A percentile compares a stretch with the other conserved stretches of the same genome.
Conservation (phyloP, 176 grass and related monocot species). For the Oryza coarctata region DNA sequence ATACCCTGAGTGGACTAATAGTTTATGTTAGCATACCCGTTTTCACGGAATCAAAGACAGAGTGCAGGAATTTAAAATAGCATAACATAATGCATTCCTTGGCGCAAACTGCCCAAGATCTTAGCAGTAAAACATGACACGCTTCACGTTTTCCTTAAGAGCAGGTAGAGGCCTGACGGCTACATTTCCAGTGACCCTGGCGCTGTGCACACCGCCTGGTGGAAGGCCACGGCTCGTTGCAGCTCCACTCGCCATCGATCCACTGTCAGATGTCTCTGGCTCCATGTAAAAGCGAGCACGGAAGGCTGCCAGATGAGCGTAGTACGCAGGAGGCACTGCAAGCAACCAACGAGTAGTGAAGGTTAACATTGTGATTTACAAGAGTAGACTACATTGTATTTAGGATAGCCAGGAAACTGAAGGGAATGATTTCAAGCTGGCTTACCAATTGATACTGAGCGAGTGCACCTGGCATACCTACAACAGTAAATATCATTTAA, state of each 20-base stretch:
- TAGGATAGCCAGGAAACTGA: not conserved
- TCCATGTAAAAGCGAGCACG: slow-evolving; percentile 92
- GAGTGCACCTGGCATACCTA: slow-evolving; percentile 87
- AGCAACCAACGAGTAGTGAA: not conserved
- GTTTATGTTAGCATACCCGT: not conserved
- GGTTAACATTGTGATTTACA: not conserved
- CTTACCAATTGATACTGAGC: slow-evolving; percentile 88
- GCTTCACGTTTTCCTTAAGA: slow-evolving; percentile 85
- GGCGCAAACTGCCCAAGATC: not conserved
- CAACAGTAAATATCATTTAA: slow-evolving; percentile 23
- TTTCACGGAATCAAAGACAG: not conserved
- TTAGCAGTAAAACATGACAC: slow-evolving; percentile 96
- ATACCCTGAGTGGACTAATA: not conserved
- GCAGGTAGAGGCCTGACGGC: slow-evolving; percentile 88
- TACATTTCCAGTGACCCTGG: slow-evolving; percentile 57
- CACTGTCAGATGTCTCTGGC: slow-evolving; percentile 81
- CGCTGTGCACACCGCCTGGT: slow-evolving; percentile 40
- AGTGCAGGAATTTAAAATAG: not conserved
- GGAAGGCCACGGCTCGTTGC: slow-evolving; percentile 48
- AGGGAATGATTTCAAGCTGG: not conserved
- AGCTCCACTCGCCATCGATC: slow-evolving; percentile 64
- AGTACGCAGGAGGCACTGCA: slow-evolving; percentile 87
- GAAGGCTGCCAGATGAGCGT: slow-evolving; percentile 88
- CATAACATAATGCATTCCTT: slow-evolving; percentile 3
- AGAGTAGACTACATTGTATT: not conserved